Conservation (phyloP, 371 early-diverging fungal genomes). For the Zychaea mexicana region DNA sequence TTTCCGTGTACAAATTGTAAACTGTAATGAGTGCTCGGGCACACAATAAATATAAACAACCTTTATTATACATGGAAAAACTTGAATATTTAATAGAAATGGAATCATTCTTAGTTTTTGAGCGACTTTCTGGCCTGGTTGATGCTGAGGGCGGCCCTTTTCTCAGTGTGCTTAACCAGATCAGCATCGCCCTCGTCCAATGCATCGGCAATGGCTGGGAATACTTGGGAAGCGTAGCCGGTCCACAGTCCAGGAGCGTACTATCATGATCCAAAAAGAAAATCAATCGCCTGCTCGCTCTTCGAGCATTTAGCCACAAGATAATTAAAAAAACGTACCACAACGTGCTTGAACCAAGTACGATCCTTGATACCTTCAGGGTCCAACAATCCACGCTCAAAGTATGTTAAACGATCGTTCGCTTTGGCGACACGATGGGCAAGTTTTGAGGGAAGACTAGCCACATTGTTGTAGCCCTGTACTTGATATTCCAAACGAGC, state of each 20-base stretch:
- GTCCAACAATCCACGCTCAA: constrained; percentile 61
- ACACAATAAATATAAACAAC: too few relatives aligned
- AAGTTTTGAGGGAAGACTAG: constrained; percentile 20
- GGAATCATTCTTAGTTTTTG: background rate
- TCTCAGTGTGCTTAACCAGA: constrained; percentile 29
- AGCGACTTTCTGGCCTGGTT: constrained; percentile 4
- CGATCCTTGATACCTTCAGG: constrained; percentile 59
- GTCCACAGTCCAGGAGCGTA: constrained; percentile 62
- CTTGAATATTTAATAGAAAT: background rate
- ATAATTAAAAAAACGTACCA: constrained; percentile 15
- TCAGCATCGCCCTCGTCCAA: constrained; percentile 32
- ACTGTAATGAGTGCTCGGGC: too few relatives aligned
- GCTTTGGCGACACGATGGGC: constrained; percentile 17
- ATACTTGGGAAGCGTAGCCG: constrained; percentile 57
- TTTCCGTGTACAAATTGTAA: too few relatives aligned
- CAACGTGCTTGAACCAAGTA: constrained; percentile 65
- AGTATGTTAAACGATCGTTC: constrained; percentile 46
- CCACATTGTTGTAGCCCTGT: background rate
- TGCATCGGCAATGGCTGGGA: constrained; percentile 59
- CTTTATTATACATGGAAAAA: too few relatives aligned
- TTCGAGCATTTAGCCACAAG: too few relatives aligned
- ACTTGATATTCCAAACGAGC: constrained; percentile 6
- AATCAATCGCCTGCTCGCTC: too few relatives aligned
- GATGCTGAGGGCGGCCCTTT: constrained; percentile 22
- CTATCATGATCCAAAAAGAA: background rate